phyloP scores from a whole-genome alignment of 306 rosid genomes.

The Cajanus cajan region DNA sequence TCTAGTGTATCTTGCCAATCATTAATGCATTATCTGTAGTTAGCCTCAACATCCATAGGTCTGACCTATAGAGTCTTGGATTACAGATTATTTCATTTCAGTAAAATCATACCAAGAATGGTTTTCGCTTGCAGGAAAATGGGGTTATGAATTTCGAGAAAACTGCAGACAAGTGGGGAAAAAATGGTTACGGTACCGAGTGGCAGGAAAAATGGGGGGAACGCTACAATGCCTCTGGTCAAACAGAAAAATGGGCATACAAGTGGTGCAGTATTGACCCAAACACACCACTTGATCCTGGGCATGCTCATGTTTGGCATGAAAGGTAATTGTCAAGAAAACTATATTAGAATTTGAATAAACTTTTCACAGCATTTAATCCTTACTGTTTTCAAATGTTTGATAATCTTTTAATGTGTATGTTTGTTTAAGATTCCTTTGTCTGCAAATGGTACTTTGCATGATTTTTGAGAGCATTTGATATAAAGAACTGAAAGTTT shows the following conservation, averaged over 20 bases:
- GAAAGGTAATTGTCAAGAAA: slow-evolving; percentile 63
- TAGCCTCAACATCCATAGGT: neutral
- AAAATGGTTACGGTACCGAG: slow-evolving; percentile 70
- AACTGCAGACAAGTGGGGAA: slow-evolving; percentile 99
- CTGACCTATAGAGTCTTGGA: neutral
- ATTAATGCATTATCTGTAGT: slow-evolving; percentile 4
- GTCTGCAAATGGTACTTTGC: neutral
- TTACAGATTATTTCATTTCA: neutral
- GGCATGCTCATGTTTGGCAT: slow-evolving; percentile 98
- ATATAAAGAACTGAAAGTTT: neutral
- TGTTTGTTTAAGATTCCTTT: neutral
- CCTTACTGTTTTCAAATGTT: neutral
- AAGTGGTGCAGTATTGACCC: slow-evolving; percentile 99
- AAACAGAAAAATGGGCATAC: slow-evolving; percentile 90
- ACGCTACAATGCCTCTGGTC: slow-evolving; percentile 68
- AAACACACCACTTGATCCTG: slow-evolving; percentile 68
- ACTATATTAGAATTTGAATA: slow-evolving; percentile 14
- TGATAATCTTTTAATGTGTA: neutral
- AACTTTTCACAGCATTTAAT: neutral
- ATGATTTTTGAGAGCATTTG: neutral
- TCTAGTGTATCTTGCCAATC: neutral
- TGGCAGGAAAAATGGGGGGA: slow-evolving; percentile 99
- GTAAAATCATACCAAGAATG: neutral
- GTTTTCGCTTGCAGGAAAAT: slow-evolving; percentile 52
- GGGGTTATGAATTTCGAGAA: slow-evolving; percentile 85